These are phyloP conservation scores for Lablab purpureus DNA, from an alignment of 306 rosid species.

Conservation along the genomic window DNA sequence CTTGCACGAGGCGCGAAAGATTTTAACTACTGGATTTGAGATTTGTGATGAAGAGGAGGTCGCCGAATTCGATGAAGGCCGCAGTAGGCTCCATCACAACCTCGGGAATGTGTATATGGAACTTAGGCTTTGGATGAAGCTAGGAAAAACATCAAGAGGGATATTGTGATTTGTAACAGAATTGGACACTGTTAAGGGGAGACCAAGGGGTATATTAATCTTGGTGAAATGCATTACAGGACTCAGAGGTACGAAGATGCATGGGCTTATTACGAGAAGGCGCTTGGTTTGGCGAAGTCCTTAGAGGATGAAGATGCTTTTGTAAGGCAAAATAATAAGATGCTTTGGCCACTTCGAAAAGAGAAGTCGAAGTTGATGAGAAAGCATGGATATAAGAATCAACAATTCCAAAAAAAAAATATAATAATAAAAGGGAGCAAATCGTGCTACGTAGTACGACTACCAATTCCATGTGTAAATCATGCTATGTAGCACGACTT, in stretches of 20 bases:
- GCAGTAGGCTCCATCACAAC: conserved; percentile 92
- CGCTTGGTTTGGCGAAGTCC: conserved; percentile 64
- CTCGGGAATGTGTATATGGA: conserved; percentile 84
- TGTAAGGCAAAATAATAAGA: conserved; percentile 62
- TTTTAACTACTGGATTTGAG: conserved; percentile 59
- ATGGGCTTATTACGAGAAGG: conserved; percentile 61
- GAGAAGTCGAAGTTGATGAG: no score
- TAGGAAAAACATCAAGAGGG: conserved; percentile 66
- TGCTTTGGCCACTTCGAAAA: no score
- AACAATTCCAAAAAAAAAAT: no score
- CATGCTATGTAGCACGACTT: no score
- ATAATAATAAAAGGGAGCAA: no score
- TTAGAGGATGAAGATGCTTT: conserved; percentile 89
- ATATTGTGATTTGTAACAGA: conserved; percentile 72
- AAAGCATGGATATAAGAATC: no score
- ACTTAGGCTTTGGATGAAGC: conserved; percentile 77
- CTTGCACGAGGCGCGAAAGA: conserved; percentile 69
- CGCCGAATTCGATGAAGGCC: conserved; percentile 64
- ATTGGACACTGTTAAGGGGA: conserved; percentile 88
- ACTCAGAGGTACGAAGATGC: conserved; percentile 81
- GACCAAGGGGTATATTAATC: conserved; percentile 89
- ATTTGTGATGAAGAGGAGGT: conserved; percentile 91
- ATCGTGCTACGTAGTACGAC: no score
- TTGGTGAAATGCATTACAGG: conserved; percentile 79
- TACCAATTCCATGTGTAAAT: no score